Conservation (phyloP, 768 basidiomycete species). For the Russula abietina region DNA sequence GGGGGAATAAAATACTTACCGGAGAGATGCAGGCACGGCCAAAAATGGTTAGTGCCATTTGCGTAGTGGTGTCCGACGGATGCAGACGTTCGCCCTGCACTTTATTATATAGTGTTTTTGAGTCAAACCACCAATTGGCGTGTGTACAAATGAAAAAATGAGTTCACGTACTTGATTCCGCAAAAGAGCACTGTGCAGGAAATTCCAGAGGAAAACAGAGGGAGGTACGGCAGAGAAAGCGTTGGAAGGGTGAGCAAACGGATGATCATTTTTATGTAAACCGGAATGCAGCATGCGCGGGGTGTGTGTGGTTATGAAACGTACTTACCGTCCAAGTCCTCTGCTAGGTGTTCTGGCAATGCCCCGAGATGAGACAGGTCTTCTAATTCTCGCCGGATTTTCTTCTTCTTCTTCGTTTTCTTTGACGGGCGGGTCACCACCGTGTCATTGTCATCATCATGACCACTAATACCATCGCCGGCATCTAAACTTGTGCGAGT, state of each 20-base stretch:
- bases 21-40: conserved; percentile 62
- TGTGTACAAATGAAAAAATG: not conserved
- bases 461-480: no score
- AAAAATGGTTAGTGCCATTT: conserved; percentile 78
- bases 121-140: not conserved
- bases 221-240: not conserved
- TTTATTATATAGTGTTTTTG: conserved; percentile 31
- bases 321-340: conserved; percentile 56
- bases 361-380: conserved; percentile 46
- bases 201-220: no score
- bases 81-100: conserved; percentile 65
- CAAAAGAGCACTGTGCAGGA: conserved; percentile 61
- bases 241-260: not conserved
- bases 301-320: not conserved
- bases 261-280: not conserved
- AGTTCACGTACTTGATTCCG: conserved; percentile 64
- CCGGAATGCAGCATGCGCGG: not conserved
- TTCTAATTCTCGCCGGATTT: conserved; percentile 42
- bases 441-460: no score
- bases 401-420: conserved; percentile 29
- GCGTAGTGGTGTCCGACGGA: conserved; percentile 73
- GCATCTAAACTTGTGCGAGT: not conserved
- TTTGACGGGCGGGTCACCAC: not conserved
- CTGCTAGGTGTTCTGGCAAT: conserved; percentile 48
- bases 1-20: conserved; percentile 35